These are phyloP conservation scores for Pascua sp. DNA, from an alignment of 1,284 basidiomycete species.

Conservation along the genomic window DNA sequence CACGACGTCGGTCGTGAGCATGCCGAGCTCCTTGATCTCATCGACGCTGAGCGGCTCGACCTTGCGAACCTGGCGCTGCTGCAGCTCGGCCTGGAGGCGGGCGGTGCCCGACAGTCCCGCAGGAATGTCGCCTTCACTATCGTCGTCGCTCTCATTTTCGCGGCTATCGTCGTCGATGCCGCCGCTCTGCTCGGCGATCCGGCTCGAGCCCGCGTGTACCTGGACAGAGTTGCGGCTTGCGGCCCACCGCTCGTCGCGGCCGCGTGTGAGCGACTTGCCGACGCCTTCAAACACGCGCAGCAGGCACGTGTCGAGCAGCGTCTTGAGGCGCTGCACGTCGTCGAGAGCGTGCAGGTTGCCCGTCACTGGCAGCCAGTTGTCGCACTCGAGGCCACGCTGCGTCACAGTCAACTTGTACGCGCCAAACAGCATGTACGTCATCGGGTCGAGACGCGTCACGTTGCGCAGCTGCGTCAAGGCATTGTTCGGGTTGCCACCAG, in stretches of 20 bases:
- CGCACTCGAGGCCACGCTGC: constrained; percentile 72
- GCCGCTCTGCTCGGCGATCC: constrained; percentile 22
- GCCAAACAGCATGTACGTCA: constrained; percentile 90
- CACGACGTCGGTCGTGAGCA: constrained; percentile 69
- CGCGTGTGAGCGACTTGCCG: constrained; percentile 43
- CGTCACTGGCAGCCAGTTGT: constrained; percentile 83
- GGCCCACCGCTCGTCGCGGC: constrained; percentile 29
- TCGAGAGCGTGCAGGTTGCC: constrained; percentile 76
- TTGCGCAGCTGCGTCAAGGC: constrained; percentile 58
- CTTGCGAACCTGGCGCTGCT: constrained; percentile 14
- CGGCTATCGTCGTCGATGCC: constrained; percentile 40
- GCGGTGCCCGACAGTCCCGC: constrained; percentile 1
- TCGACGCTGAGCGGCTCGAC: constrained; percentile 55
- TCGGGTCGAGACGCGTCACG: constrained; percentile 81
- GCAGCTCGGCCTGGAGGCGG: constrained; percentile 14
- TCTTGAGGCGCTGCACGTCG: constrained; percentile 78
- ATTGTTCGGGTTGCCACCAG: constrained; percentile 33
- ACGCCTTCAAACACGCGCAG: constrained; percentile 89
- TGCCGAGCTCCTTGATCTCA: constrained; percentile 71
- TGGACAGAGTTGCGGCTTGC: constrained; percentile 18
- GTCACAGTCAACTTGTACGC: constrained; percentile 71
- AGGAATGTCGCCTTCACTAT: constrained; percentile 52
- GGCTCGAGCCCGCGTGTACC: constrained; percentile 15
- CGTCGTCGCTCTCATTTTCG: constrained; percentile 58
- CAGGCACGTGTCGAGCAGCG: constrained; percentile 78